These are phyloP conservation scores for Terana coerulea DNA, from an alignment of 768 basidiomycete species.

Conservation along the genomic window DNA sequence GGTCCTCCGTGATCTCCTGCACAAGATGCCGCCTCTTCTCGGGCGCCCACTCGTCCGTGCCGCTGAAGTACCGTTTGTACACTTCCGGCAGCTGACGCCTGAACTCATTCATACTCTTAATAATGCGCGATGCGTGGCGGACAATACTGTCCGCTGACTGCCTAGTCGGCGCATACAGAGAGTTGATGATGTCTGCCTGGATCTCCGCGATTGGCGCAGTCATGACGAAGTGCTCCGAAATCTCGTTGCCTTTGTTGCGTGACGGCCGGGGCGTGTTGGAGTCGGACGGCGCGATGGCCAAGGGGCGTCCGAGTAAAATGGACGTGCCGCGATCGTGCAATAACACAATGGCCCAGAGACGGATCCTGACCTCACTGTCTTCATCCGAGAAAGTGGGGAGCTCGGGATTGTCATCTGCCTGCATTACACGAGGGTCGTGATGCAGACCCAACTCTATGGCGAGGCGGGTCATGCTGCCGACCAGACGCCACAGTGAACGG, in stretches of 20 bases:
- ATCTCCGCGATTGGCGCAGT: slow-evolving; percentile 77
- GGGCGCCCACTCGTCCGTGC: slow-evolving; percentile 68
- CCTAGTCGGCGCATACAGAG: slow-evolving; percentile 73
- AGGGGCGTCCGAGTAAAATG: slow-evolving; percentile 79
- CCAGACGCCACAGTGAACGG: slow-evolving; percentile 84
- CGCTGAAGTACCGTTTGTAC: slow-evolving; percentile 75
- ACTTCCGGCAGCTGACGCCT: slow-evolving; percentile 63
- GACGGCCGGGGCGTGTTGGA: slow-evolving; percentile 75
- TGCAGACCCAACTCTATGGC: slow-evolving; percentile 83
- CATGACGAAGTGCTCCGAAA: slow-evolving; percentile 77
- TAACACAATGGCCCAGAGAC: slow-evolving; percentile 82
- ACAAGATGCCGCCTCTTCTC: slow-evolving; percentile 66
- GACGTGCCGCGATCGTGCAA: slow-evolving; percentile 87
- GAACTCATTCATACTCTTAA: slow-evolving; percentile 72
- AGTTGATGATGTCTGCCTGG: slow-evolving; percentile 87
- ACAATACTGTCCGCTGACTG: slow-evolving; percentile 68
- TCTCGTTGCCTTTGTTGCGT: slow-evolving; percentile 47
- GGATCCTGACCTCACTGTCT: slow-evolving; percentile 75
- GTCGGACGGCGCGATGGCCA: slow-evolving; percentile 80
- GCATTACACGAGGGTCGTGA: slow-evolving; percentile 73
- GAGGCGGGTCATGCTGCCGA: slow-evolving; percentile 78
- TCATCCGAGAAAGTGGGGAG: slow-evolving; percentile 60
- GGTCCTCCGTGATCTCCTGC: slow-evolving; percentile 71
- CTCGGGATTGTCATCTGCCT: slow-evolving; percentile 4
- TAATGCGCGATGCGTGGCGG: slow-evolving; percentile 74